phyloP scores from a whole-genome alignment of 2,329 filamentous ascomycete genomes.

The Magnaporthiopsis rhizophila region DNA sequence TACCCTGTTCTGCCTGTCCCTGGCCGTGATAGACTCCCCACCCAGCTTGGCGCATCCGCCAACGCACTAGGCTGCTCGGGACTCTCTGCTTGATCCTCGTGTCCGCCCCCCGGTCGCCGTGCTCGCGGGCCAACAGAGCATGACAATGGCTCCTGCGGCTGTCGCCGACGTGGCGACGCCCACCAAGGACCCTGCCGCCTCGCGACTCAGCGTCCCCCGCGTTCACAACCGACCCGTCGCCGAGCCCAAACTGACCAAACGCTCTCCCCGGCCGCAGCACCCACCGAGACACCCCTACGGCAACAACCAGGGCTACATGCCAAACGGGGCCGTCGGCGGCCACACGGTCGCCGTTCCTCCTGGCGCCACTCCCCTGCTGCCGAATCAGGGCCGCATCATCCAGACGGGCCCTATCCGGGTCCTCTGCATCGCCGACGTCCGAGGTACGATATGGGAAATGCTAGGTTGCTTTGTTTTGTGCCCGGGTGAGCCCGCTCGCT shows the following conservation, averaged over 20 bases:
- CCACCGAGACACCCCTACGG: constrained; percentile 32
- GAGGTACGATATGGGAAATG: constrained; percentile 41
- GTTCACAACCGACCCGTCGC: background rate
- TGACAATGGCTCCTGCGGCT: background rate
- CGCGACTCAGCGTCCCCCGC: constrained; percentile 1
- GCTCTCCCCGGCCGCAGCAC: constrained; percentile 9
- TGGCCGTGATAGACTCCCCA: background rate
- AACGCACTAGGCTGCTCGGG: background rate
- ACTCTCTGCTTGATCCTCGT: background rate
- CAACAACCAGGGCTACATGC: constrained; percentile 50
- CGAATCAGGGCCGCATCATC: constrained; percentile 59
- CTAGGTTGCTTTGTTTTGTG: constrained; percentile 7
- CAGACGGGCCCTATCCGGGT: constrained; percentile 59
- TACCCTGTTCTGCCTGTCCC: background rate
- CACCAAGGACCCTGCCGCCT: constrained; percentile 2
- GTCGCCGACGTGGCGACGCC: background rate
- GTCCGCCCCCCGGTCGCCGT: background rate
- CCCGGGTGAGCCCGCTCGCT: background rate
- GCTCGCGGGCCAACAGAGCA: background rate
- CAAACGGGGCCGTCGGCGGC: constrained; percentile 48
- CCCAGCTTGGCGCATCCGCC: background rate
- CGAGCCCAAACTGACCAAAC: background rate
- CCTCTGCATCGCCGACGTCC: constrained; percentile 64
- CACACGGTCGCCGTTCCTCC: constrained; percentile 41
- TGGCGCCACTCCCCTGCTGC: constrained; percentile 56